Base-by-base conservation (phyloP, 2,329 filamentous ascomycete genomes). In the Fusarium torreyae region DNA sequence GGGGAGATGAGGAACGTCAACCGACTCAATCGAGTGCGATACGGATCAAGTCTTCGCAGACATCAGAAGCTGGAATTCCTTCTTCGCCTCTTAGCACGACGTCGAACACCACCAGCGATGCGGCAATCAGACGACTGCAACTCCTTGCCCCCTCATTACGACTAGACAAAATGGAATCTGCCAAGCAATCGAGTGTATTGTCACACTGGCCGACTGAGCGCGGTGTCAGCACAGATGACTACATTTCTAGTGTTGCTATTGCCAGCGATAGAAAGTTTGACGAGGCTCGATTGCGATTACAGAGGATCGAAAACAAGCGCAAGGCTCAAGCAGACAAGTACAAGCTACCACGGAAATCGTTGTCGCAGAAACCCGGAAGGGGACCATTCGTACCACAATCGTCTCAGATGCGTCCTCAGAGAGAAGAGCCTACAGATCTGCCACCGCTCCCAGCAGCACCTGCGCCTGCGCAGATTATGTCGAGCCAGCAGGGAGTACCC, bases 191-290 rank as follows among this genome's bases (percentile, higher is more conserved):
- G 4, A 72, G 65, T 6, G 59, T 82, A 2, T 70, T 84, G 2
- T 74, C 78, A 7, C 77, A 77, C 63, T 84, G 82, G 82, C 81
- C 81, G 2, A 71, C 74, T 3, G 75, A 81, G 46, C 77, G 78
- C 9, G 81, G 80, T 18, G 70, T 77, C 4, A 72, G 76, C 18
- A 77, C 76, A 3, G 72, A 74, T 7, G 71, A 74, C 40, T 84
- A 84, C 55, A 61, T 81, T 5, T 82, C 81, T 17, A 81, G 79
- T 39, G 76, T 83, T 20, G 75, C 77, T 8, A 58, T 76, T 14
- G 80, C 78, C 7, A 77, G 74, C 9, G 79, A 79, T 5, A 78
- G 74, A 38, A 77, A 79, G 61, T 77, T 81, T 48, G 75, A 78
- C 11, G 74, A 73, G 6, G 78, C 77, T 11, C 77, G 77, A 54